These are phyloP conservation scores for Diospyros kaki DNA, from an alignment of 148 eudicot genomes.

Conservation along the genomic window DNA sequence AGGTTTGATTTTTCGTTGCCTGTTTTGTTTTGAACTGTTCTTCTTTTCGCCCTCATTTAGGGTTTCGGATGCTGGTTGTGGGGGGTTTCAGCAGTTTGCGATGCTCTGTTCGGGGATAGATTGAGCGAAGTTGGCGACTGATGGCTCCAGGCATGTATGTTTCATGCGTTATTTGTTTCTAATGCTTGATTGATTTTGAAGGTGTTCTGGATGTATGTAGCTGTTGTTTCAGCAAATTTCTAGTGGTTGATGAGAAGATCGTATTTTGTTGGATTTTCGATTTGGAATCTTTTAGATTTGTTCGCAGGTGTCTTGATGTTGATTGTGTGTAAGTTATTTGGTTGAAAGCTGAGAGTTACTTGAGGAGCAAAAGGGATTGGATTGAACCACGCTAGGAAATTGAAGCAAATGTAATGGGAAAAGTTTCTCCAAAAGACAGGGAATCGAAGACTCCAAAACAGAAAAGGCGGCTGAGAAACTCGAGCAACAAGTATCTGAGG, in stretches of 20 bases:
- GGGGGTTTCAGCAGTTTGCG: neutral
- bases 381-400: neutral
- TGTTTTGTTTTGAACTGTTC: neutral
- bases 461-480: slow-evolving; percentile 42
- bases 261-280: neutral
- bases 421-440: slow-evolving; percentile 54
- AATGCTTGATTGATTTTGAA: neutral
- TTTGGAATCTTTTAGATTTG: neutral
- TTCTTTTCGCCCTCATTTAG: neutral
- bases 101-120: neutral
- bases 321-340: slow-evolving; percentile 2
- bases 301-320: slow-evolving; percentile 6
- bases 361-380: neutral
- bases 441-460: slow-evolving; percentile 52
- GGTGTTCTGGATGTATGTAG: neutral
- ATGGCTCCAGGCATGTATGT: neutral
- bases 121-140: neutral
- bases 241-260: neutral
- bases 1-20: neutral
- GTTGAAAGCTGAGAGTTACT: neutral
- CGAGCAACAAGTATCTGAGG: slow-evolving; percentile 58
- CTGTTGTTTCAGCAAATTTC: neutral
- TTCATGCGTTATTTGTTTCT: neutral
- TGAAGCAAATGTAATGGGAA: slow-evolving; percentile 47
- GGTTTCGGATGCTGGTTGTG: neutral